Conservation (phyloP, 2,329 filamentous ascomycete species). For the Xylariaceae sp. region DNA sequence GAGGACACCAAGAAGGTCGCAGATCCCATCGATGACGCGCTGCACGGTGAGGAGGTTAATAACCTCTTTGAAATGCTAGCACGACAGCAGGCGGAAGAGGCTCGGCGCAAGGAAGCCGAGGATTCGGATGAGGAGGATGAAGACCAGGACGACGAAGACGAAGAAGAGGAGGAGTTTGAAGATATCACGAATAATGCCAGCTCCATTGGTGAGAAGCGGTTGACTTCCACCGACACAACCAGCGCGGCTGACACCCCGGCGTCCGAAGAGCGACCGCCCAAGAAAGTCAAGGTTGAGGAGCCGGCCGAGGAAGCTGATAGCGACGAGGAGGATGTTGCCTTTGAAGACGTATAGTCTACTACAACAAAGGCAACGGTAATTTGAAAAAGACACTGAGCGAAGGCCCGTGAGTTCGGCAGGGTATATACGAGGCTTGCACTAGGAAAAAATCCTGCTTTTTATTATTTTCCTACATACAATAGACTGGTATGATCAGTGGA, state of each 20-base stretch:
- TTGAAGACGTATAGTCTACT: constrained; percentile 40
- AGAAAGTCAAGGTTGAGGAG: constrained; percentile 49
- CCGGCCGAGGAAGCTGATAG: constrained; percentile 32
- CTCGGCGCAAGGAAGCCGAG: constrained; percentile 45
- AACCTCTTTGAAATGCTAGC: constrained; percentile 64
- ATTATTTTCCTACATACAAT: constrained; percentile 1
- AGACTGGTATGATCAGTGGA: not conserved
- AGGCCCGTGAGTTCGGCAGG: not conserved
- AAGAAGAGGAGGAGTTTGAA: constrained; percentile 34
- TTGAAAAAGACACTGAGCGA: no score
- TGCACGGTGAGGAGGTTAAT: constrained; percentile 55
- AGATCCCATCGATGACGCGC: constrained; percentile 37
- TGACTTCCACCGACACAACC: constrained; percentile 29
- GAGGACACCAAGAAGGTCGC: constrained; percentile 43
- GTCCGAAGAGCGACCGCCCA: constrained; percentile 40
- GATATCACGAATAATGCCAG: constrained; percentile 30
- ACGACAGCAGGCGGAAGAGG: constrained; percentile 48
- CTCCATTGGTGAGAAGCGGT: constrained; percentile 29
- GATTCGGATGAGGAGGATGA: constrained; percentile 37
- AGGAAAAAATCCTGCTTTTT: no score
- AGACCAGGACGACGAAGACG: constrained; percentile 28
- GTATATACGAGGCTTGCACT: no score
- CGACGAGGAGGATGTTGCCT: constrained; percentile 40
- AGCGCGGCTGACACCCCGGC: constrained; percentile 32
- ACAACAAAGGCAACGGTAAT: no score